Base-by-base conservation (phyloP, 2,329 filamentous ascomycete species). In the Chrysosphaeria jannelii region DNA sequence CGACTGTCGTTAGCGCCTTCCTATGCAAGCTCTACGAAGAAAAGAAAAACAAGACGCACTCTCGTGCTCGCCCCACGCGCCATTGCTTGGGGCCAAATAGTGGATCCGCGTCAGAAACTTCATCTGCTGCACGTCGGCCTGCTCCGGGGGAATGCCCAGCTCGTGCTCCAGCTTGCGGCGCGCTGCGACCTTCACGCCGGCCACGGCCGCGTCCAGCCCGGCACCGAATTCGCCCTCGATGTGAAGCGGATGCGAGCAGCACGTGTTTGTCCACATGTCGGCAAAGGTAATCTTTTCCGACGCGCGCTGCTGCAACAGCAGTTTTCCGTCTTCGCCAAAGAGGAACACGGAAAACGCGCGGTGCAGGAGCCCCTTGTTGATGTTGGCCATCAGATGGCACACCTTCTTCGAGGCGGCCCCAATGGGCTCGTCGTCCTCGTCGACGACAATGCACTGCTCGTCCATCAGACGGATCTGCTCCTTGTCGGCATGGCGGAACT, bases 221-320 rank as follows among this genome's bases (percentile, higher is more conserved):
- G 65, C 59, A 31, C 85, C 85, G 13, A 76, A 89, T 60, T 97
- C 85, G 32, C 70, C 69, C 6, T 85, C 72, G 33, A 91, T 71
- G 26, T 75, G 74, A 29, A 97, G 58, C 5, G 85, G 85, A 46
- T 97, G 85, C 19, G 85, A 97, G 55, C 85, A 97, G 58, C 85
- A 97, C 15, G 85, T 97, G 50, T 97, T 97, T 32, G 85, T 97
- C 85, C 85, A 97, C 69, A 91, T 79, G 42, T 90, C 76, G 23
- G 85, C 81, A 50, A 97, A 97, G 5, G 85, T 97, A 41, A 97
- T 97, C 55, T 97, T 97, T 51, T 93, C 81, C 19, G 66, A 53
- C 14, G 85, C 85, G 34, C 85, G 72, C 53, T 93, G 85, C 50
- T 97, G 85, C 24, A 97, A 64, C 21, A 97, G 69, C 29, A 93